Evolutionary conservation across 108 stramenopile genomes (phyloP).

Genomic region (Ochromonas danica): DNA sequence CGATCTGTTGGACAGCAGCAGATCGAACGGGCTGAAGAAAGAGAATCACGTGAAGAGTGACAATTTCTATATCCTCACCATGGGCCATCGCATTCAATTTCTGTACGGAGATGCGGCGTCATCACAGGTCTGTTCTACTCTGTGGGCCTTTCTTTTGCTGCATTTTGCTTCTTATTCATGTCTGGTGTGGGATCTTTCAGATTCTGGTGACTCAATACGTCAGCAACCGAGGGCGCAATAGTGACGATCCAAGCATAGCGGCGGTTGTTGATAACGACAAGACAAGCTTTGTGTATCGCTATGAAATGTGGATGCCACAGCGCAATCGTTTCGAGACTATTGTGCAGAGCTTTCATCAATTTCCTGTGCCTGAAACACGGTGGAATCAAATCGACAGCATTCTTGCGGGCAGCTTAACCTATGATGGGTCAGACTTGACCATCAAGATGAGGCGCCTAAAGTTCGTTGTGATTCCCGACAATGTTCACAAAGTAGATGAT

Average conservation of each 20-base stretch:
- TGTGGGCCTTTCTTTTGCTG: background rate
- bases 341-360: background rate
- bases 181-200: constrained; percentile 11
- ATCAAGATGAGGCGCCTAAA: background rate
- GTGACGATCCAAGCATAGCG: background rate
- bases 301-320: constrained; percentile 1
- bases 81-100: constrained; percentile 78
- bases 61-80: constrained; percentile 58
- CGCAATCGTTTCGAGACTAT: background rate
- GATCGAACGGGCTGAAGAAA: constrained; percentile 6
- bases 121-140: constrained; percentile 32
- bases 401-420: background rate
- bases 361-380: background rate
- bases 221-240: background rate
- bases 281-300: background rate
- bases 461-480: background rate
- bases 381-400: background rate
- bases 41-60: background rate
- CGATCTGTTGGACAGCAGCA: constrained; percentile 23
- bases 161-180: background rate
- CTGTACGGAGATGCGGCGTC: constrained; percentile 66
- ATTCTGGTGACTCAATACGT: background rate
- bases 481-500: background rate
- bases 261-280: background rate
- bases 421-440: background rate